Conservation (phyloP, 805 yeast genomes). For the Candida boleticola region DNA sequence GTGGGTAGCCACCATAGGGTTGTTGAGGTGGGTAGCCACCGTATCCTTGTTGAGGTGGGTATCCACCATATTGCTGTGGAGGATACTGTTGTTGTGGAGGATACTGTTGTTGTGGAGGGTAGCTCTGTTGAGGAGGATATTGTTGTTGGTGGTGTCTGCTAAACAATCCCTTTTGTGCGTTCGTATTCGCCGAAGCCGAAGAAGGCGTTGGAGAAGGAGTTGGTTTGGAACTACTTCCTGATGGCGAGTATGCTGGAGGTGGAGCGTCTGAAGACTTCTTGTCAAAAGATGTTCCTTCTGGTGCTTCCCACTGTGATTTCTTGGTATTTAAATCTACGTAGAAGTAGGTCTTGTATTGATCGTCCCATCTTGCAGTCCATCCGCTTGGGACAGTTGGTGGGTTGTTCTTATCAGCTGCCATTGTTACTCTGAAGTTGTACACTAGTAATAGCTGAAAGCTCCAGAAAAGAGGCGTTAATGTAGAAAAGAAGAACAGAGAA, state of each 20-base stretch:
- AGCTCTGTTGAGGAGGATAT: slow-evolving; percentile 9
- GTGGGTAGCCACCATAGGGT: slow-evolving; percentile 15
- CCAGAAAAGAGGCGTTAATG: background rate
- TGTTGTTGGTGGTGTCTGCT: slow-evolving; percentile 13
- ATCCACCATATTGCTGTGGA: slow-evolving; percentile 24
- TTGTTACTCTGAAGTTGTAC: background rate
- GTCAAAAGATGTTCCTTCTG: slow-evolving; percentile 45
- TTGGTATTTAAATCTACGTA: slow-evolving; percentile 74
- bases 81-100: slow-evolving; percentile 14
- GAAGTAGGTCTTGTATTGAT: slow-evolving; percentile 69
- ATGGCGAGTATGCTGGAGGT: slow-evolving; percentile 43
- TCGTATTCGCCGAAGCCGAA: slow-evolving; percentile 3
- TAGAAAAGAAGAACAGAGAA: too few relatives aligned
- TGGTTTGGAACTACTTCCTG: slow-evolving; percentile 2
- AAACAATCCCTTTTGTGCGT: slow-evolving; percentile 2
- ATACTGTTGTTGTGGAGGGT: slow-evolving; percentile 8
- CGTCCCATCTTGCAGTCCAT: slow-evolving; percentile 75
- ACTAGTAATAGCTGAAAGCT: background rate
- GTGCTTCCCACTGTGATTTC: slow-evolving; percentile 90
- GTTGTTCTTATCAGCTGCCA: slow-evolving; percentile 21
- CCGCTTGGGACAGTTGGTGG: slow-evolving; percentile 62
- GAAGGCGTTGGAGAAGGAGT: slow-evolving; percentile 7
- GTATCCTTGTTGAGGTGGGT: slow-evolving; percentile 24
- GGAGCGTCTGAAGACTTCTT: slow-evolving; percentile 22
- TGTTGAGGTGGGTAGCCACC: slow-evolving; percentile 25